Base-by-base conservation (phyloP, 805 yeast genomes). In the Scheffersomyces spartinae region DNA sequence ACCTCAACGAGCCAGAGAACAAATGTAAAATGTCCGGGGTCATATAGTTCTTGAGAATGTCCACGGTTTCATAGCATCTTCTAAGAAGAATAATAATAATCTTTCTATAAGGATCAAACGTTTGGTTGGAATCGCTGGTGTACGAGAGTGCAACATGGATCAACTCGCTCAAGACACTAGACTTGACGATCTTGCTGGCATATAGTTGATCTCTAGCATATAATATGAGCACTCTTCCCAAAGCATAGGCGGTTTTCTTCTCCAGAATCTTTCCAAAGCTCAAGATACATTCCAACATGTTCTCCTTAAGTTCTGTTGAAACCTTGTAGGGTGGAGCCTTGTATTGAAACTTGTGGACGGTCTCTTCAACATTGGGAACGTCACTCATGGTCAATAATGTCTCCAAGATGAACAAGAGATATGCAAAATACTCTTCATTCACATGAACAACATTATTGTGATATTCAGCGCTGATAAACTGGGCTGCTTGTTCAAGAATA, bases 11-110 rank as follows among this genome's bases (percentile, higher is more conserved):
- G 5, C 45, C 43, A 6, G 46, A 45, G 24, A 74, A 61, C 16
- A 61, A 50, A 14, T 51, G 55, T 3, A 61, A 45, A 7, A 81
- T 43, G 29, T 76, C 84, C 13, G 62, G 53, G 1, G 51, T 38
- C 39, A 82, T 68, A 19, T 67, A 50, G 7, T 54, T 52, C 15
- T 58, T 54, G 4, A 83, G 52, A 8, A 68, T 51, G 0, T 59
- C 63, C 0, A 54, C 45, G 3, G 71, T 66, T 46, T 85, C 96
- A 44, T 76, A 71, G 30, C 85, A 74, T 22, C 79, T 60, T 43
- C 95, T 66, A 2, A 76, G 45, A 17, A 84, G 52, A 8, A 71
- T 54, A 1, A 72, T 57, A 12, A 74, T 55, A 1, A 70, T 46
- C 5, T 63, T 28, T 24, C 8, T n/a, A n/a, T n/a, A n/a, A n/a